Evolutionary conservation across 805 yeast species (phyloP).

Genomic region (Cyberlindnera meyerae): DNA sequence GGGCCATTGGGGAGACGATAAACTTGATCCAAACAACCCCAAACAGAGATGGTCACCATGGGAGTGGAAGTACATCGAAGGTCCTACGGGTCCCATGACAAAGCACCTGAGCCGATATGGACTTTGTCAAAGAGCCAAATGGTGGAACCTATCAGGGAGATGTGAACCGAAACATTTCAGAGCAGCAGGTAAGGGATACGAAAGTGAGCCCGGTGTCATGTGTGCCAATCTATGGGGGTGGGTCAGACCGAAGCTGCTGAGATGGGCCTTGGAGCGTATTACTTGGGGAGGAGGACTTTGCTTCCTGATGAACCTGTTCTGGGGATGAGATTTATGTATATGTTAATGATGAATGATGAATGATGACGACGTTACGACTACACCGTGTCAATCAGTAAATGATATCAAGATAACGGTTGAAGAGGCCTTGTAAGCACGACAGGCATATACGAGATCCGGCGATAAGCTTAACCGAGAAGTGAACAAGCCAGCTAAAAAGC

Average conservation of each 20-base stretch:
- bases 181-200: conserved; percentile 83
- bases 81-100: conserved; percentile 85
- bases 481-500: no score
- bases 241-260: conserved; percentile 48
- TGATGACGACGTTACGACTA: neutral
- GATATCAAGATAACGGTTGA: no score
- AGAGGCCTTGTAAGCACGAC: no score
- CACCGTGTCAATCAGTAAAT: no score
- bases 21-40: conserved; percentile 59
- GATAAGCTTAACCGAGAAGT: no score
- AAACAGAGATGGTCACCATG: conserved; percentile 85
- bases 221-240: conserved; percentile 64
- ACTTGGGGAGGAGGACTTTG: conserved; percentile 65
- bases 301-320: conserved; percentile 44
- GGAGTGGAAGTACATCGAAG: conserved; percentile 87
- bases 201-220: conserved; percentile 72
- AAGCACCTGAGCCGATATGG: conserved; percentile 66
- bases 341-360: neutral
- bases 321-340: conserved; percentile 29
- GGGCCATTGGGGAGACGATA: conserved; percentile 92
- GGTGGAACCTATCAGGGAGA: conserved; percentile 88
- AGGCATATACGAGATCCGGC: no score
- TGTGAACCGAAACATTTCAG: conserved; percentile 74
- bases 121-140: conserved; percentile 79
- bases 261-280: conserved; percentile 40